Evolutionary conservation across 1,284 basidiomycete genomes (phyloP), one percentile per base, ranked within the genome.

Genomic region (Grifola frondosa): DNA sequence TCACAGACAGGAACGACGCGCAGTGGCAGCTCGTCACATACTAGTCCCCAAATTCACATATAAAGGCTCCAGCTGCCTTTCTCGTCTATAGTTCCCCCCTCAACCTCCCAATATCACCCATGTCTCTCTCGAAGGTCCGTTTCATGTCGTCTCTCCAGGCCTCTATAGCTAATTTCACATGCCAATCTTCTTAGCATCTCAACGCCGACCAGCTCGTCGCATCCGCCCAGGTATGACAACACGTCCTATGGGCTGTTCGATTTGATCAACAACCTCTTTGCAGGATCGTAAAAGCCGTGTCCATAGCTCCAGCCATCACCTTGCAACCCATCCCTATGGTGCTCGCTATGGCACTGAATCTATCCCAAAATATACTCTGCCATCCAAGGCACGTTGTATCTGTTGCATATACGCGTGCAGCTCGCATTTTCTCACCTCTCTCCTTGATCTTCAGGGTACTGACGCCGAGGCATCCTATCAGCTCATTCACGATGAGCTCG

Each of bases 401-500:
- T 13, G 10, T 42, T 29, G 1, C n/a, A 17, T 11, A 16, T 36
- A 11, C 16, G n/a, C n/a, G n/a, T n/a, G n/a, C n/a, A n/a, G n/a
- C n/a, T n/a, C n/a, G n/a, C n/a, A n/a, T n/a, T n/a, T n/a, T 28
- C 16, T 8, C 12, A 23, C 24, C 41, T 31, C 41, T 30, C 16
- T 21, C 2, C 17, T 44, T 31, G 19, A 23, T 30, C 29, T 31
- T n/a, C 12, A 81, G 71, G 85, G 85, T 6, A 65, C 75, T 13
- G 61, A 64, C 29, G 75, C 75, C 4, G 76, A 84, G 30, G 61
- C 75, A 5, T 80, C 84, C 0, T 91, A 92, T 60, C 86, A 90
- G 63, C 68, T 96, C 45, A 81, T 97, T 45, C 89, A 88, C 58
- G 88, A 93, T 55, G 90, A 95, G 63, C 74, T 95, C 37, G 65